These are phyloP conservation scores for Beauveria australis DNA, from an alignment of 2,329 filamentous ascomycete genomes.

Conservation along the genomic window DNA sequence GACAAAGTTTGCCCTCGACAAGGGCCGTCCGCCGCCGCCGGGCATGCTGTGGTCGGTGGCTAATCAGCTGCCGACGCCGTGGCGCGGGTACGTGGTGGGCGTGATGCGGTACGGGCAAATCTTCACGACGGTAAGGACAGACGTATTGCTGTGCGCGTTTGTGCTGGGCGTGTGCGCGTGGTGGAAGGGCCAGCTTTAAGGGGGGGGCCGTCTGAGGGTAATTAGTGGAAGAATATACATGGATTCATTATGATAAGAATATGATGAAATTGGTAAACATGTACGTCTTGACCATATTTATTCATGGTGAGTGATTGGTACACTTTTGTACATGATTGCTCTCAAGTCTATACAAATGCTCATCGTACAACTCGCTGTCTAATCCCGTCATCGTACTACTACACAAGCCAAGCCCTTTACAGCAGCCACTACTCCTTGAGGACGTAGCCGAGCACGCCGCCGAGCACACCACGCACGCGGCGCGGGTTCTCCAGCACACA, in stretches of 20 bases:
- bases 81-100: constrained; percentile 53
- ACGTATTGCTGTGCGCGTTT: constrained; percentile 71
- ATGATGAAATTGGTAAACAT: neutral
- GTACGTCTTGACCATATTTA: neutral
- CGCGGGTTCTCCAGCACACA: constrained; percentile 53
- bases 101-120: constrained; percentile 61
- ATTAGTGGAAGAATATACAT: neutral
- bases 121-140: constrained; percentile 60
- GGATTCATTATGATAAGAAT: neutral
- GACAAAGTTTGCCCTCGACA: constrained; percentile 62
- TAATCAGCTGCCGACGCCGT: constrained; percentile 57
- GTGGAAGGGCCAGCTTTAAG: constrained; percentile 22
- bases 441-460: constrained; percentile 47
- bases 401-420: neutral
- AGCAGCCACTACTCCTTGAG: constrained; percentile 22
- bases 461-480: constrained; percentile 61
- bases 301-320: neutral
- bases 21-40: constrained; percentile 44
- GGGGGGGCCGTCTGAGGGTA: neutral
- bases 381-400: neutral
- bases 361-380: neutral
- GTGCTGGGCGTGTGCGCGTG: constrained; percentile 55
- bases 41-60: constrained; percentile 57
- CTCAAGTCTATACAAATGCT: neutral
- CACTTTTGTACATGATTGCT: neutral